Percentiles rank a stretch among this genome's conserved stretches.
These are phyloP conservation scores for Colletotrichum tabaci DNA, from an alignment of 2,329 filamentous ascomycete species.

Conservation along the genomic window DNA sequence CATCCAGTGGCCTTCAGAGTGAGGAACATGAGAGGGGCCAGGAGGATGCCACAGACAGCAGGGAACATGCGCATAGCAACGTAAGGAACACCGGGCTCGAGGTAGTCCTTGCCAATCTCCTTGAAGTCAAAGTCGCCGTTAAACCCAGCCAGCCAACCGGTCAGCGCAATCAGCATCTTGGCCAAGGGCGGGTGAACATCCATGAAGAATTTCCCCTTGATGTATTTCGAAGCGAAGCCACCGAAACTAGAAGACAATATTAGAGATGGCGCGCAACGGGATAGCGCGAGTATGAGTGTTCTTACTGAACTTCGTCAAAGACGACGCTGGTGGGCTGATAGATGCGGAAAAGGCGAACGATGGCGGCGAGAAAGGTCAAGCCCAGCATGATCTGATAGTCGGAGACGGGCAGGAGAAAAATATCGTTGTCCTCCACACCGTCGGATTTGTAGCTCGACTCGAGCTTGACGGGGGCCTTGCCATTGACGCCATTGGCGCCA, in stretches of 20 bases:
- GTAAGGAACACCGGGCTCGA: constrained; percentile 95
- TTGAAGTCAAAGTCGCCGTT: constrained; percentile 98
- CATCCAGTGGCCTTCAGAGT: constrained; percentile 93
- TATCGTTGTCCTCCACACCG: constrained; percentile 89
- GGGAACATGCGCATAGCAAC: constrained; percentile 97
- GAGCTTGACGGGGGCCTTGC: constrained; percentile 47
- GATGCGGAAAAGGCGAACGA: constrained; percentile 93
- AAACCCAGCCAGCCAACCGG: constrained; percentile 95
- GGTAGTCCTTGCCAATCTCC: constrained; percentile 98
- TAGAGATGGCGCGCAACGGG: constrained; percentile 10
- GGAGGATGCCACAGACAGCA: constrained; percentile 87
- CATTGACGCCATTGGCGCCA: constrained; percentile 26
- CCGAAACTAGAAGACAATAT: constrained; percentile 78
- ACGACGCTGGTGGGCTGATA: constrained; percentile 97
- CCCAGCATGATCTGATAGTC: constrained; percentile 85
- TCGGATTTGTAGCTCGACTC: constrained; percentile 79
- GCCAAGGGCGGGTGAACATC: constrained; percentile 98
- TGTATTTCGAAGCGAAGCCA: constrained; percentile 98
- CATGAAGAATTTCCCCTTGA: constrained; percentile 99
- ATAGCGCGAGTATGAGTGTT: constrained; percentile 48
- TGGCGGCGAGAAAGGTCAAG: constrained; percentile 81
- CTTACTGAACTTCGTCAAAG: constrained; percentile 99
- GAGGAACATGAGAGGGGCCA: constrained; percentile 94
- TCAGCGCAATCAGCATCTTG: constrained; percentile 95
- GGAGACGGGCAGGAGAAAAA: constrained; percentile 85